Base-by-base conservation (phyloP, 495 filamentous ascomycete genomes). In the Immersiella caudata region DNA sequence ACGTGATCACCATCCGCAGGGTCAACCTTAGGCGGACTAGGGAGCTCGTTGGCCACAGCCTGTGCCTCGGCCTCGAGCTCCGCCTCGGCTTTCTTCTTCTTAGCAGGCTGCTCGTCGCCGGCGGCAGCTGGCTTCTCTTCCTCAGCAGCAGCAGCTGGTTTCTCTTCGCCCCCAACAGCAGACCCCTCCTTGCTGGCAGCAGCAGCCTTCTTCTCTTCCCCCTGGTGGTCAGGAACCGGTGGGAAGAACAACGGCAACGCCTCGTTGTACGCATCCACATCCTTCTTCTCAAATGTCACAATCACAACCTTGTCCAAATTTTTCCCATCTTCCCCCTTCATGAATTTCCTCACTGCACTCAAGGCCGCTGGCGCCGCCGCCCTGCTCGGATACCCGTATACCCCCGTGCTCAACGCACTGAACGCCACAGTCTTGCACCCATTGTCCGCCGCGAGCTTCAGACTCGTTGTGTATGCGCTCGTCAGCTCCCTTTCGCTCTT, bases 311-410 rank as follows among this genome's bases (percentile, higher is more conserved):
- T 85, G 21, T 93, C 87, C 61, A 97, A 76, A 72, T 81, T 79
- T 26, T 78, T 71, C 22, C 85, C 88, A 24, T 84, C 76, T 16
- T 84, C 77, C 20, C 81, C 75, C 21, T 89, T 52, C 65, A 98
- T 72, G 72, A 93, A 97, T 29, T 81, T 76, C 58, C 89, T 87
- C 20, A 96, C 89, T 12, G 91, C 87, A 36, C 82, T 79, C 61
- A 90, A 76, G 1, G 91, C 95, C 50, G 86, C 82, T 22, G 79
- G 71, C 0, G 93, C 92, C 16, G 94, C 95, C 33, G 88, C 82
- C 2, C 72, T 66, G 71, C 86, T 90, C 4, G 94, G 94, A 74
- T 96, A 99, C 7, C 93, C 93, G 75, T 96, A 98, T 0, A 96
- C 74, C 1, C 95, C 95, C 11, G 94, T 97, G 70, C 92, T 95